Conservation (phyloP, 2,329 filamentous ascomycete genomes). For the Penicillium frequentans region DNA sequence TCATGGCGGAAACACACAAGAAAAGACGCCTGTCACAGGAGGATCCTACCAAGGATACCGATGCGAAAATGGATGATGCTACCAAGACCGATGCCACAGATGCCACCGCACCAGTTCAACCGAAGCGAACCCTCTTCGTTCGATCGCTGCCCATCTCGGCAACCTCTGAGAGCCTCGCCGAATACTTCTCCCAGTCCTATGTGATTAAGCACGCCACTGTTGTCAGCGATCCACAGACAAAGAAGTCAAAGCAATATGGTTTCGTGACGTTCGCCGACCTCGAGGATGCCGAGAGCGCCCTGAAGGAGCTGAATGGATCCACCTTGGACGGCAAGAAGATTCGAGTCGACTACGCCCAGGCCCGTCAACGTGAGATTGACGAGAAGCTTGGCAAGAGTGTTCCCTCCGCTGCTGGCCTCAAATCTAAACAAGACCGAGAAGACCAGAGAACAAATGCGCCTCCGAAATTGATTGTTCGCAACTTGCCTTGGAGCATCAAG, state of each 20-base stretch:
- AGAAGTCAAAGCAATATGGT: constrained; percentile 86
- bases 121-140: constrained; percentile 77
- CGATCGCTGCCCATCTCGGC: constrained; percentile 76
- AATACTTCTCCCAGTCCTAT: constrained; percentile 90
- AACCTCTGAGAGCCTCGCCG: constrained; percentile 79
- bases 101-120: constrained; percentile 26
- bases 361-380: constrained; percentile 69
- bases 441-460: constrained; percentile 62
- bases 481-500: constrained; percentile 95
- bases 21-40: constrained; percentile 37
- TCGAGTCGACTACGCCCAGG: constrained; percentile 83
- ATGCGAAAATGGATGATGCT: constrained; percentile 23
- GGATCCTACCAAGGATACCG: constrained; percentile 17
- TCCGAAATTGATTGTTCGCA: constrained; percentile 83
- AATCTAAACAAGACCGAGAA: constrained; percentile 49
- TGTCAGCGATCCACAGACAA: constrained; percentile 80
- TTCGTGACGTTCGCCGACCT: constrained; percentile 96
- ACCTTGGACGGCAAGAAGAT: constrained; percentile 78
- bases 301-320: constrained; percentile 76
- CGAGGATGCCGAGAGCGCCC: constrained; percentile 81
- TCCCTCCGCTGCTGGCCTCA: constrained; percentile 35
- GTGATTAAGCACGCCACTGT: constrained; percentile 96
- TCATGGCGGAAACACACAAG: constrained; percentile 37
- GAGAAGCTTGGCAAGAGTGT: constrained; percentile 48
- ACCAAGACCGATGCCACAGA: constrained; percentile 22